These are phyloP conservation scores for Aspergillus bombycis DNA, from an alignment of 2,329 filamentous ascomycete genomes.

Conservation along the genomic window DNA sequence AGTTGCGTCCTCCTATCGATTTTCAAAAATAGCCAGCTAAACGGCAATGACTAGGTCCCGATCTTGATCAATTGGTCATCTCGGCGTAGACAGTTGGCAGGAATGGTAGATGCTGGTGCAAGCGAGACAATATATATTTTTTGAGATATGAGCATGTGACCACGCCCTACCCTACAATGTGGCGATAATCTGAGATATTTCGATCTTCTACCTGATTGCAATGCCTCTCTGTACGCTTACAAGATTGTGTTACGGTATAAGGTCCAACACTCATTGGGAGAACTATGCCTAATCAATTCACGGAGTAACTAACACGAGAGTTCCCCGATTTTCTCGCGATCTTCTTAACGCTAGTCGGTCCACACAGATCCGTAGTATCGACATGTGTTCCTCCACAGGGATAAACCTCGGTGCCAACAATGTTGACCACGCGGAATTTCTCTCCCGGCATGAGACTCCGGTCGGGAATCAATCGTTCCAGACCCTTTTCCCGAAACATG, in stretches of 20 bases:
- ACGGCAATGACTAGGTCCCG: background rate
- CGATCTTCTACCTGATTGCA: background rate
- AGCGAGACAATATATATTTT: background rate
- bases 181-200: background rate
- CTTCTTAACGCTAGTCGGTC: slow-evolving; percentile 66
- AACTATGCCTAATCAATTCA: slow-evolving; percentile 12
- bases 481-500: slow-evolving; percentile 58
- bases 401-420: slow-evolving; percentile 70
- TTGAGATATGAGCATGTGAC: background rate
- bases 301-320: slow-evolving; percentile 58
- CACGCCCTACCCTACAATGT: background rate
- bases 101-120: no score
- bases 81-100: background rate
- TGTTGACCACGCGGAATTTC: slow-evolving; percentile 69
- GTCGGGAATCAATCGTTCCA: slow-evolving; percentile 61
- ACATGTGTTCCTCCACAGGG: slow-evolving; percentile 79
- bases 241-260: no score
- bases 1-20: background rate
- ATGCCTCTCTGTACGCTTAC: background rate
- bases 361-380: slow-evolving; percentile 56
- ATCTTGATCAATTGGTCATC: background rate
- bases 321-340: slow-evolving; percentile 67
- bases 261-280: no score
- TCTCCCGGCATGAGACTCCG: slow-evolving; percentile 50
- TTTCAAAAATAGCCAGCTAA: background rate